phyloP scores from a whole-genome alignment of 257 asterid species.

The Plantago ovata region DNA sequence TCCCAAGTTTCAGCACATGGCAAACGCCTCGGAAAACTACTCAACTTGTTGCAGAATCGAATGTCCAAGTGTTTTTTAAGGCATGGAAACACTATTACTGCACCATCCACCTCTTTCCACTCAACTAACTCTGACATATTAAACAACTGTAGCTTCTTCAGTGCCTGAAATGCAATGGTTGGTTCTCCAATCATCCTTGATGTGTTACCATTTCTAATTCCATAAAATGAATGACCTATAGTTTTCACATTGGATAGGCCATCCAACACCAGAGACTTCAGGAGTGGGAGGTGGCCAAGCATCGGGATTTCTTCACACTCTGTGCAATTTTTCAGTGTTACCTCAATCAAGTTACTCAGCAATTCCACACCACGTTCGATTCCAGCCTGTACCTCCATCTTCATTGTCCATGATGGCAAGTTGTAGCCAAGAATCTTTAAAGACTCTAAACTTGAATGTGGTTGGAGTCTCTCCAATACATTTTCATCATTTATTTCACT shows the following conservation, averaged over 20 bases:
- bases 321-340: background rate
- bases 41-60: too few species aligned
- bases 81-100: background rate
- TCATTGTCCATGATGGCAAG: slow-evolving; percentile 23
- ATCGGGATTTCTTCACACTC: background rate
- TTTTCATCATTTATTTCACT: slow-evolving; percentile 5
- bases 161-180: slow-evolving; percentile 19
- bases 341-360: slow-evolving; percentile 2
- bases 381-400: background rate
- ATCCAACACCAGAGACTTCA: background rate
- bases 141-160: background rate
- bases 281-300: slow-evolving; percentile 3
- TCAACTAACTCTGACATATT: slow-evolving; percentile 20
- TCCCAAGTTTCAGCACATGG: too few species aligned
- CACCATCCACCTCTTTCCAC: slow-evolving; percentile 18
- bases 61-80: too few species aligned
- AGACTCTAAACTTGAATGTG: slow-evolving; percentile 16
- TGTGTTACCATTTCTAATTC: background rate
- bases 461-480: slow-evolving; percentile 32
- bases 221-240: slow-evolving; percentile 4
- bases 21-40: too few species aligned
- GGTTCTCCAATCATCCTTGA: background rate
- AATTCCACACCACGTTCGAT: background rate
- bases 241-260: background rate
- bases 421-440: background rate